Base-by-base conservation (phyloP, 371 early-diverging fungal species). In the Coemansia sp. region DNA sequence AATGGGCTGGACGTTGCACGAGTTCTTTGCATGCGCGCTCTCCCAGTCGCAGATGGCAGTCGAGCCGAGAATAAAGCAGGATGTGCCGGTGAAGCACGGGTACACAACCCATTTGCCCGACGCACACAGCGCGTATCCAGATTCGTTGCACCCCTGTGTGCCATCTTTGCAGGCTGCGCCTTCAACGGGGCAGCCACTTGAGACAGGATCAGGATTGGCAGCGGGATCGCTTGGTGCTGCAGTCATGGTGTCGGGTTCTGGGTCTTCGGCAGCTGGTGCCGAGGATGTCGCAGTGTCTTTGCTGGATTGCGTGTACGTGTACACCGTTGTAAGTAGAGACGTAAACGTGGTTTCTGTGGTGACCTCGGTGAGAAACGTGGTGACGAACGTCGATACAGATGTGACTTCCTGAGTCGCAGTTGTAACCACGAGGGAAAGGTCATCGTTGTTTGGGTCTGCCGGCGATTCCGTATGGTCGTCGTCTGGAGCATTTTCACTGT, bases 31-130 rank as follows among this genome's bases (percentile, higher is more conserved):
- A 58, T 58, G 55, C 1, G 48, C n/a, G 11, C 49, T 49, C 6
- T 59, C 60, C 70, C 70, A 70, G 39, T 70, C 66, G 32, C 70
- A 70, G 10, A 55, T 44, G 1, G 70, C 70, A 0, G 49, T 42
- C 32, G 33, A 61, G 50, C 67, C 67, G 8, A 43, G 24, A 6
- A 70, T 24, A 33, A 57, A 66, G 49, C 70, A 70, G 2, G 67
- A 10, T 6, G 70, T 70, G 11, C 70, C 70, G 2, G 55, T 42
- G 7, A 46, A 60, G 37, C 70, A 70, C 1, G 39, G 61, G 24
- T 70, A 70, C 12, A 64, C 33, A 1, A 59, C 34, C 70, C 70
- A 70, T 52, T 47, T 70, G 1, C 58, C 58, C 1, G 33, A 24
- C 3, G 61, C 12, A 31, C 70, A 70, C 29, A 70, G 53, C 3